phyloP scores from a whole-genome alignment of 1,284 basidiomycete species.

The Golubevia sp. region DNA sequence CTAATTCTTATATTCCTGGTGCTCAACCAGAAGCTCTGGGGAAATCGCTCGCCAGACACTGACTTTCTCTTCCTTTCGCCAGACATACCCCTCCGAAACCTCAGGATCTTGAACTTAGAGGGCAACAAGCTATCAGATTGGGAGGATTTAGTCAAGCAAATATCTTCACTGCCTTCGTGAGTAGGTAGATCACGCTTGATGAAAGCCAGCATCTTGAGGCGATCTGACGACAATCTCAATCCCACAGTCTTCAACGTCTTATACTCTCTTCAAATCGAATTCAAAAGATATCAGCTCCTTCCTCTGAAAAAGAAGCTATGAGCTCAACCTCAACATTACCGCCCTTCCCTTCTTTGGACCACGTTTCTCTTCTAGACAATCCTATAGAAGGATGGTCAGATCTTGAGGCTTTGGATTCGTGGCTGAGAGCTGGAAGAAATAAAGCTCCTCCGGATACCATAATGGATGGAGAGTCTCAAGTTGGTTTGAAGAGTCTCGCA shows the following conservation, averaged over 20 bases:
- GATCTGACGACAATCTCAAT: background rate
- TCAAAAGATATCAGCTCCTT: constrained; percentile 65
- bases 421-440: constrained; percentile 71
- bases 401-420: constrained; percentile 72
- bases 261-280: constrained; percentile 74
- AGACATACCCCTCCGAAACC: constrained; percentile 23
- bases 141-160: constrained; percentile 66
- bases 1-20: too few species aligned
- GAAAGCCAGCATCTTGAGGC: constrained; percentile 10
- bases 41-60: too few species aligned
- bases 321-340: too few species aligned
- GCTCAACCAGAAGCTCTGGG: too few species aligned
- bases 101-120: constrained; percentile 75
- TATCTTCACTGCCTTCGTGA: constrained; percentile 68
- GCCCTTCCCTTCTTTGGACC: constrained; percentile 64
- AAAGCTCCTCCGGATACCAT: constrained; percentile 69
- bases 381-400: constrained; percentile 70
- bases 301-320: constrained; percentile 16
- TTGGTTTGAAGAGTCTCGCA: background rate
- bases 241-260: constrained; percentile 69
- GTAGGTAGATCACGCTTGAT: constrained; percentile 34
- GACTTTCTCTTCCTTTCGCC: too few species aligned
- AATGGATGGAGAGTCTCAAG: background rate
- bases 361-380: constrained; percentile 74
- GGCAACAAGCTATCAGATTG: constrained; percentile 73